Percentiles rank a stretch among this genome's conserved stretches.
These are phyloP conservation scores for Mycosphaerella arachidis DNA, from an alignment of 2,329 filamentous ascomycete species.

Conservation along the genomic window DNA sequence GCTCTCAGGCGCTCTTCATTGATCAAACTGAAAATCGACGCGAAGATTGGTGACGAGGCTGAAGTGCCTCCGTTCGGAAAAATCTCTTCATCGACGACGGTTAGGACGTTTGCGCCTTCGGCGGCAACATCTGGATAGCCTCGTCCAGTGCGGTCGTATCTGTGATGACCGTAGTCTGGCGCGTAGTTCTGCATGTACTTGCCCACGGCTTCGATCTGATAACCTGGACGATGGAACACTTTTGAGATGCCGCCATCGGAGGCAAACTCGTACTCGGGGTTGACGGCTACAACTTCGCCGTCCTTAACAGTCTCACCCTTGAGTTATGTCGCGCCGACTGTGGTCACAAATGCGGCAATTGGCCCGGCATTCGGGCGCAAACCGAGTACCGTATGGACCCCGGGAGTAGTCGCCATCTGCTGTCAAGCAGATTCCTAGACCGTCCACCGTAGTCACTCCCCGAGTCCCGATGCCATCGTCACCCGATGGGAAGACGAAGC, in stretches of 20 bases:
- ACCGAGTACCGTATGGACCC: slow-evolving; percentile 36
- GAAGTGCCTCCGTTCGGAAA: slow-evolving; percentile 46
- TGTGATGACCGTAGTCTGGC: slow-evolving; percentile 36
- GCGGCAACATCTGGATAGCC: slow-evolving; percentile 43
- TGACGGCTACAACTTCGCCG: slow-evolving; percentile 25
- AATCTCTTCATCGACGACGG: slow-evolving; percentile 36
- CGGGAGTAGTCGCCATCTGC: slow-evolving; percentile 38
- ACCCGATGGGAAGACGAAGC: slow-evolving; percentile 57
- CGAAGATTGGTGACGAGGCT: slow-evolving; percentile 46
- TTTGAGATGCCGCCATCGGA: slow-evolving; percentile 42
- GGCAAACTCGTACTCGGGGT: slow-evolving; percentile 34
- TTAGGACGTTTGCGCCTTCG: slow-evolving; percentile 19
- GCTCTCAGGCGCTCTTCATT: slow-evolving; percentile 34
- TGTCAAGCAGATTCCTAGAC: slow-evolving; percentile 15
- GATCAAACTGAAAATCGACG: slow-evolving; percentile 42
- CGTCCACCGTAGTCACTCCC: too few species aligned
- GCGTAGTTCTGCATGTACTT: slow-evolving; percentile 29
- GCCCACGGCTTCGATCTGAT: slow-evolving; percentile 26
- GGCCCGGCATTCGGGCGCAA: slow-evolving; percentile 42
- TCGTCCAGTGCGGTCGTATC: slow-evolving; percentile 47
- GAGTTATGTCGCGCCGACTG: slow-evolving; percentile 44
- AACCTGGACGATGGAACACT: slow-evolving; percentile 29
- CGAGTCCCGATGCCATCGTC: slow-evolving; percentile 53
- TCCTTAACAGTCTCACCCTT: slow-evolving; percentile 37
- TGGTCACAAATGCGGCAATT: slow-evolving; percentile 48